These are phyloP conservation scores for Cantharellus cinnabarinus DNA, from an alignment of 768 basidiomycete genomes.

Conservation along the genomic window DNA sequence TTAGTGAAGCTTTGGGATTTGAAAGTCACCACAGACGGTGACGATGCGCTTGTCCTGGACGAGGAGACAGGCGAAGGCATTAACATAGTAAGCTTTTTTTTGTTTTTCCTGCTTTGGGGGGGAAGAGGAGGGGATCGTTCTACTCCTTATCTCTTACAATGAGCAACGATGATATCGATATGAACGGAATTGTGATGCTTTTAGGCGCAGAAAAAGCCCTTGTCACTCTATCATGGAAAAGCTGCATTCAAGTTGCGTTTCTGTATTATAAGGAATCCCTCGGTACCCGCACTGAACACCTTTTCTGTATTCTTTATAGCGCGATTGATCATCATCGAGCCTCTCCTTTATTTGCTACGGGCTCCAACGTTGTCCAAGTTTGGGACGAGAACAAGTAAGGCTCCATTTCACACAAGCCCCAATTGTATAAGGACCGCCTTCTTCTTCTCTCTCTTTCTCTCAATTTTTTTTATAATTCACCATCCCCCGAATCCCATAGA, in stretches of 20 bases:
- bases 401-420: too few species aligned
- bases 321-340: constrained; percentile 86
- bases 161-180: background rate
- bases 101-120: too few species aligned
- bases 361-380: constrained; percentile 80
- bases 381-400: constrained; percentile 95
- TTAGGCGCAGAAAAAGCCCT: constrained; percentile 29
- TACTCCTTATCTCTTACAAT: background rate
- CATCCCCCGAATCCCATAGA: constrained; percentile 20
- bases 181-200: constrained; percentile 4
- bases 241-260: constrained; percentile 65
- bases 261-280: background rate
- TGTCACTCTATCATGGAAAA: constrained; percentile 68
- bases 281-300: background rate
- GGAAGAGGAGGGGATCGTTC: constrained; percentile 3
- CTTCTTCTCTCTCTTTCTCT: too few species aligned
- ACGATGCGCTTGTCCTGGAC: constrained; percentile 10
- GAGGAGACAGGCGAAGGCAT: constrained; percentile 4
- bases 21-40: constrained; percentile 10
- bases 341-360: constrained; percentile 82
- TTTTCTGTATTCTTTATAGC: constrained; percentile 26
- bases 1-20: constrained; percentile 67
- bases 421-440: too few species aligned
- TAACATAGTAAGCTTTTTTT: constrained; percentile 12
- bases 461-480: background rate